Evolutionary conservation across 1,284 basidiomycete genomes (phyloP), one percentile per base, ranked within the genome.

Genomic region (Cryptococcus sp.): DNA sequence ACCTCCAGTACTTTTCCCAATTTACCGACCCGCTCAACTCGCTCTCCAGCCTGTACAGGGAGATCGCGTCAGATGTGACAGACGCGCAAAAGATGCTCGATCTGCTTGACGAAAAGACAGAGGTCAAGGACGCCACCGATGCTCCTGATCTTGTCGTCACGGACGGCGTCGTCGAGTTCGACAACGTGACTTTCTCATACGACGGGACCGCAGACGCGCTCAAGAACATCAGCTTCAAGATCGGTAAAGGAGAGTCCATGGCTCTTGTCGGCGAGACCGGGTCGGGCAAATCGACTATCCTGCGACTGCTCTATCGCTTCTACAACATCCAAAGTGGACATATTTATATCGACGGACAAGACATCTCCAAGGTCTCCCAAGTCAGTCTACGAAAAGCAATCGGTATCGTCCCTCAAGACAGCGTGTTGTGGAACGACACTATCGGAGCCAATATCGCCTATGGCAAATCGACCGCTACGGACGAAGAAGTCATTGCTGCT

Each of bases 401-500:
- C 50, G 96, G 95, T 2, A 92, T 99, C 19, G 96, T 99, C 1
- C 96, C 95, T 0, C 95, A 99, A 76, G 96, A 99, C 71, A 97
- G 93, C 17, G 93, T 96, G 0, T 82, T 99, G 8, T 98, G 98
- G 85, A 94, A 99, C 77, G 89, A 90, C 35, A 87, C 96, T 68
- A 89, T 99, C 54, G 83, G 94, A 81, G 91, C 96, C 72, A 99
- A 99, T 72, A 86, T 99, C 47, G 83, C 92, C 1, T 99, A 99
- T 73, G 95, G 96, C 1, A 83, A 88, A 27, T 79, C 97, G 50
- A 85, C 87, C 55, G 93, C 93, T 23, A 87, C 81, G 1, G 93
- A 99, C 69, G 91, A 90, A 50, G 91, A 98, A 71, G 93, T 99
- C 30, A 83, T 85, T 55, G 85, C 85, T 62, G 95, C 88, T 3